phyloP scores from a whole-genome alignment of 176 grass and related monocot species.

The Raddia guianensis region DNA sequence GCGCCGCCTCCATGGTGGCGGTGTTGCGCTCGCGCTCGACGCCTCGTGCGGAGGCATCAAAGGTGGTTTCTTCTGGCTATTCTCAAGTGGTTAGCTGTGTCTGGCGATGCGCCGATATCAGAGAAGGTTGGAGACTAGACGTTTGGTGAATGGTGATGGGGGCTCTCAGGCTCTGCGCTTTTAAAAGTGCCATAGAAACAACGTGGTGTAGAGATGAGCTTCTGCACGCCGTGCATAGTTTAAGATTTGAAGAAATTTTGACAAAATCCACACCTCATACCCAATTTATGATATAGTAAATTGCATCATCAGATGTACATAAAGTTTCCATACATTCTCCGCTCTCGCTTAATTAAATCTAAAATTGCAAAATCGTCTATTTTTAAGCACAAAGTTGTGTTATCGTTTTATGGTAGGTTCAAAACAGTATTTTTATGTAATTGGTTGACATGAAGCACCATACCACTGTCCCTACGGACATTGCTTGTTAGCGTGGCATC shows the following conservation, averaged over 20 bases:
- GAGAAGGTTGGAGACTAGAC: background rate
- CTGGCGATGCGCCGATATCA: background rate
- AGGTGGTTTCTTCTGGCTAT: background rate
- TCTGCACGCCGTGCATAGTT: background rate
- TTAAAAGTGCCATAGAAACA: background rate
- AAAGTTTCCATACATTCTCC: no score
- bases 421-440: no score
- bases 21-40: background rate
- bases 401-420: no score
- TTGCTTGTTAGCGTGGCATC: no score
- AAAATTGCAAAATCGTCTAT: no score
- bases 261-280: background rate
- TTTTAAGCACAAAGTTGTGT: no score
- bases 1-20: background rate
- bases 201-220: slow-evolving; percentile 19
- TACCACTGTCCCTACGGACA: no score
- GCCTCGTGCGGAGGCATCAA: slow-evolving; percentile 15
- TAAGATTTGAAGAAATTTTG: background rate
- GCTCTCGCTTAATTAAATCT: no score
- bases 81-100: background rate
- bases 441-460: no score
- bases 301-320: no score
- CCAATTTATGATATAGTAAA: no score
- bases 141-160: background rate
- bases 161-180: background rate